Conservation (phyloP, 768 basidiomycete genomes). For the Rubroboletus pulcherrimus region DNA sequence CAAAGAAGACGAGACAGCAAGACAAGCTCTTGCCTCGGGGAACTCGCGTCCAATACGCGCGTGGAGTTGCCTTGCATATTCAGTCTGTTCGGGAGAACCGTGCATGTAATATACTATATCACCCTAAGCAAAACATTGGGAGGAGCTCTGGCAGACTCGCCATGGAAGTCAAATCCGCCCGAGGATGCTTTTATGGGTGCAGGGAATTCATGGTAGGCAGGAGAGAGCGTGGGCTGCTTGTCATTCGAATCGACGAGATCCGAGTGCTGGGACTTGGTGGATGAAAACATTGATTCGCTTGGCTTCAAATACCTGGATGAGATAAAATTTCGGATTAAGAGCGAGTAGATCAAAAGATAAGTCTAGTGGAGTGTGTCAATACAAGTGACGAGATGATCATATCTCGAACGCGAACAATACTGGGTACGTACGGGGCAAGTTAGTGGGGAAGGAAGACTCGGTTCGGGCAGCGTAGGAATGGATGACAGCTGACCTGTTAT, state of each 20-base stretch:
- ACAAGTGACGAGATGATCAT: no score
- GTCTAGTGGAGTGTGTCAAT: no score
- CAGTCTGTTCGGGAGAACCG: slow-evolving; percentile 36
- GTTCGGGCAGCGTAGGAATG: no score
- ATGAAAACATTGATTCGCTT: neutral
- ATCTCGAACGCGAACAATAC: no score
- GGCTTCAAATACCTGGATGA: neutral
- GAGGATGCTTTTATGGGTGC: slow-evolving; percentile 48
- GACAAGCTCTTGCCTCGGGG: slow-evolving; percentile 49
- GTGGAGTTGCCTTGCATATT: slow-evolving; percentile 54
- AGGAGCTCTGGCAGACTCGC: slow-evolving; percentile 33
- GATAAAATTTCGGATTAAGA: no score
- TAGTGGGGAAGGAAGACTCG: no score
- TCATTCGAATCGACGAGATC: neutral
- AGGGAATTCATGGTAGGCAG: slow-evolving; percentile 53
- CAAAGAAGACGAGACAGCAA: neutral
- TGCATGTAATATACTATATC: slow-evolving; percentile 61
- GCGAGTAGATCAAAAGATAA: no score
- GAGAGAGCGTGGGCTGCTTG: slow-evolving; percentile 34
- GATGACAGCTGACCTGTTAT: neutral
- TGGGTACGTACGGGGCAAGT: no score
- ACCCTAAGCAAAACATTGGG: neutral
- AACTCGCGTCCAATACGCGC: slow-evolving; percentile 60
- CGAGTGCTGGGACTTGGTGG: neutral
- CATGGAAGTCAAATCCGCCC: slow-evolving; percentile 72